A percentile compares a stretch with the other conserved stretches of the same genome.
These are phyloP conservation scores for Acanthamoeba healyi DNA, from an alignment of 208 protist species.

Conservation along the genomic window DNA sequence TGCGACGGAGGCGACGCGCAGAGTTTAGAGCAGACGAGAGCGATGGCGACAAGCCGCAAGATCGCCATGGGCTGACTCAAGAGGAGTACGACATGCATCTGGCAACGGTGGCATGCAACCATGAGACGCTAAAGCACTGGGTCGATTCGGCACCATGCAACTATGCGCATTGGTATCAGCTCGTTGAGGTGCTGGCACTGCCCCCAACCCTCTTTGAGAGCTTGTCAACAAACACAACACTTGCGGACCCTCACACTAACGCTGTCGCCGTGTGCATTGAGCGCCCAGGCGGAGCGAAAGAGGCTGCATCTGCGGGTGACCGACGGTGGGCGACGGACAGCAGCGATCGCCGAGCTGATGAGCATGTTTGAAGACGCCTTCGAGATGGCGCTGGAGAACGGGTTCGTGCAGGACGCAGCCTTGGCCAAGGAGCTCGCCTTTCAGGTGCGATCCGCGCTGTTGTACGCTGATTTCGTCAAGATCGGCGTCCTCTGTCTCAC, in stretches of 20 bases:
- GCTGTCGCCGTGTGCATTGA: too few species aligned
- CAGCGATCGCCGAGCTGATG: not conserved
- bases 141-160: slow-evolving; percentile 33
- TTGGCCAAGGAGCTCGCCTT: slow-evolving; percentile 59
- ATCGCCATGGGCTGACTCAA: not conserved
- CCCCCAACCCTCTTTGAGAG: too few species aligned
- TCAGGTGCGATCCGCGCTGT: too few species aligned
- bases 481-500: too few species aligned
- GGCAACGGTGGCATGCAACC: slow-evolving; percentile 16
- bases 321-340: not conserved
- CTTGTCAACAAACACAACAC: too few species aligned
- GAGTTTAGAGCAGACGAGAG: not conserved
- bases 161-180: slow-evolving; percentile 2
- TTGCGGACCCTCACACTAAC: too few species aligned
- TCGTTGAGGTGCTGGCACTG: slow-evolving; percentile 54
- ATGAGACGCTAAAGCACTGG: too few species aligned
- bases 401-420: slow-evolving; percentile 50
- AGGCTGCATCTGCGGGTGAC: not conserved
- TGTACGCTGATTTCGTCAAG: too few species aligned
- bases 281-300: not conserved
- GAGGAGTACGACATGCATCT: not conserved
- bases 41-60: not conserved
- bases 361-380: slow-evolving; percentile 1
- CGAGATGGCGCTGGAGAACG: slow-evolving; percentile 9
- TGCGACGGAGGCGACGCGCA: not conserved